These are phyloP conservation scores for Phytopythium kandeliae DNA, from an alignment of 352 stramenopile species.

Conservation along the genomic window DNA sequence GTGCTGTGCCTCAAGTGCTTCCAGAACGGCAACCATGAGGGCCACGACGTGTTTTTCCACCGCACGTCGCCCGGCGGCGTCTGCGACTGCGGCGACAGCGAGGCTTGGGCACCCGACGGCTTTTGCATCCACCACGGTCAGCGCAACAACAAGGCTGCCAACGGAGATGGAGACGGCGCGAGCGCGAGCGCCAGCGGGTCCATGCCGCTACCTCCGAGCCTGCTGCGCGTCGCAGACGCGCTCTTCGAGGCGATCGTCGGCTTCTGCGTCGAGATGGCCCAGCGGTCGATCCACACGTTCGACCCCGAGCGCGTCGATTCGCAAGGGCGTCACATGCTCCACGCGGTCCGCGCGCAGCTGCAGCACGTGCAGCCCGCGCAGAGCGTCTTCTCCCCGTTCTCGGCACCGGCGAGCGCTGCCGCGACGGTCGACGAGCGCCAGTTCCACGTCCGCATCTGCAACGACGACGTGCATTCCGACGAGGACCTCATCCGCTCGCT, in stretches of 20 bases:
- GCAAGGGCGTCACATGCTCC: conserved; percentile 36
- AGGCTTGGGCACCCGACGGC: conserved; percentile 94
- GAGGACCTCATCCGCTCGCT: conserved; percentile 95
- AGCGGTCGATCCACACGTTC: conserved; percentile 65
- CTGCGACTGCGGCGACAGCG: conserved; percentile 98
- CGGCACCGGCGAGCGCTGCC: conserved; percentile 6
- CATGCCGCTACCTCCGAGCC: conserved; percentile 21
- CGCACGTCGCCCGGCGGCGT: conserved; percentile 78
- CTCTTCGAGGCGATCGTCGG: conserved; percentile 70
- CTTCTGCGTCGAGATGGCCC: conserved; percentile 71
- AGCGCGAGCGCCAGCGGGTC: conserved; percentile 15
- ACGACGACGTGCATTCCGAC: conserved; percentile 98
- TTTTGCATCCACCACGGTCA: conserved; percentile 92
- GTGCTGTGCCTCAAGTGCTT: conserved; percentile 97
- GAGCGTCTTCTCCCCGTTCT: conserved; percentile 2
- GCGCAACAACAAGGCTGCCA: conserved; percentile 12
- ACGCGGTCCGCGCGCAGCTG: conserved; percentile 17
- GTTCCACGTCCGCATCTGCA: conserved; percentile 93
- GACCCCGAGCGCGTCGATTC: conserved; percentile 49
- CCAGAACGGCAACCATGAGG: conserved; percentile 91
- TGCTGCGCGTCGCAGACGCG: conserved; percentile 49
- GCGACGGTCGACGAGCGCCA: conserved; percentile 25
- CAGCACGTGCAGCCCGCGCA: conserved; percentile 11
- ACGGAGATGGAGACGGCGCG: conserved; percentile 6
- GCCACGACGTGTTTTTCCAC: conserved; percentile 91